Evolutionary conservation across 2,329 filamentous ascomycete species (phyloP).

Genomic region (Exophiala phaeomuriformis): DNA sequence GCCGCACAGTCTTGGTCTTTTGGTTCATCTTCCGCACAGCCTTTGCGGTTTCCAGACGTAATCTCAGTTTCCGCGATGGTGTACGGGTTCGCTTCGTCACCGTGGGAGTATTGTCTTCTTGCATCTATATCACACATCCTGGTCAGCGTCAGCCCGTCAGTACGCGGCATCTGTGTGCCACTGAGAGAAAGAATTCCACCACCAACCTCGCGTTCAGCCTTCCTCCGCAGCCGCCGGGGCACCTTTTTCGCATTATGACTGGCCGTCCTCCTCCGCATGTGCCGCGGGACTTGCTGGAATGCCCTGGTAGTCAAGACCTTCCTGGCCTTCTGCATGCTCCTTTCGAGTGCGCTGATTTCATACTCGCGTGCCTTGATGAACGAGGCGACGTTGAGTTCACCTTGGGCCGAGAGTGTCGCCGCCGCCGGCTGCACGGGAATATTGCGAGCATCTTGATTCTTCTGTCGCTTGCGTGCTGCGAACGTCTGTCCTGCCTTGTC

Average conservation of each 20-base stretch:
- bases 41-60: constrained; percentile 68
- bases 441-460: constrained; percentile 39
- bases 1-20: constrained; percentile 43
- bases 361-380: constrained; percentile 82
- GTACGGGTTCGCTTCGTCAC: constrained; percentile 52
- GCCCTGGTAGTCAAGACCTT: constrained; percentile 59
- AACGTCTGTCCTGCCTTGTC: constrained; percentile 9
- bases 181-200: not conserved
- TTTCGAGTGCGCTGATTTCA: constrained; percentile 78
- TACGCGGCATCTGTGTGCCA: not conserved
- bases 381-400: constrained; percentile 74
- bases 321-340: constrained; percentile 71
- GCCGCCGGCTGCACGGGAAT: constrained; percentile 42
- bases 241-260: constrained; percentile 92
- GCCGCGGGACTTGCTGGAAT: constrained; percentile 83
- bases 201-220: constrained; percentile 57
- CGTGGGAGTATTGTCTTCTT: constrained; percentile 82
- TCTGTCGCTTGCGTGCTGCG: constrained; percentile 34
- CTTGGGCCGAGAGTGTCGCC: constrained; percentile 48
- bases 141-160: constrained; percentile 24
- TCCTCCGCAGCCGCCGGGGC: constrained; percentile 64
- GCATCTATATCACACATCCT: constrained; percentile 51
- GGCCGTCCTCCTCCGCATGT: constrained; percentile 76
- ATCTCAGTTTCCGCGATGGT: constrained; percentile 39
- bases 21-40: constrained; percentile 56